phyloP scores from a whole-genome alignment of 371 early-diverging fungal species.

The Mortierella sp. region DNA sequence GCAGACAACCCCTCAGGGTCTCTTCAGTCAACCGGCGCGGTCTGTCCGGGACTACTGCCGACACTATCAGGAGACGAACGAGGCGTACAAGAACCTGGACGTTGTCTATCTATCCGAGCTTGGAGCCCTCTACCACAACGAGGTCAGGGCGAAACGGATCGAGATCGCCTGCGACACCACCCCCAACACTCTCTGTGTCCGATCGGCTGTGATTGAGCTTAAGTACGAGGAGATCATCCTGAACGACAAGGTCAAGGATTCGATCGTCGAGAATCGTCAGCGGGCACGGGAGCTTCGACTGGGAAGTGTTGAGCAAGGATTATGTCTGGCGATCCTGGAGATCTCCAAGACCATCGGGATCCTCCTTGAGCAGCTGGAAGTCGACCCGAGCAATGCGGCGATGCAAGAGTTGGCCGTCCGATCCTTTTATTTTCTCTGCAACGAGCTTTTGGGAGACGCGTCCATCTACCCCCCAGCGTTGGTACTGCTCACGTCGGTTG shows the following conservation, averaged over 20 bases:
- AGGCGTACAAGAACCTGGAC: slow-evolving; percentile 52
- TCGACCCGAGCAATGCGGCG: background rate
- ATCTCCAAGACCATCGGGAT: slow-evolving; percentile 20
- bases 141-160: slow-evolving; percentile 36
- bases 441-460: slow-evolving; percentile 37
- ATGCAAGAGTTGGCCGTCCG: slow-evolving; percentile 20
- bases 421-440: slow-evolving; percentile 36
- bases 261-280: slow-evolving; percentile 47
- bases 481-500: slow-evolving; percentile 24
- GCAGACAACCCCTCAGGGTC: slow-evolving; percentile 36
- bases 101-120: slow-evolving; percentile 51
- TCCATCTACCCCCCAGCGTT: slow-evolving; percentile 35
- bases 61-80: slow-evolving; percentile 37
- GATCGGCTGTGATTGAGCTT: slow-evolving; percentile 52
- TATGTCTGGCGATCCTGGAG: slow-evolving; percentile 39
- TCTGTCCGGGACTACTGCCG: slow-evolving; percentile 51
- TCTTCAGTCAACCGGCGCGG: slow-evolving; percentile 40
- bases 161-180: slow-evolving; percentile 58
- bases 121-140: slow-evolving; percentile 50
- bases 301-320: slow-evolving; percentile 34
- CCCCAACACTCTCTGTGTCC: slow-evolving; percentile 53
- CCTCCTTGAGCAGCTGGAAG: background rate
- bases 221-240: slow-evolving; percentile 45
- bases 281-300: slow-evolving; percentile 25
- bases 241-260: slow-evolving; percentile 34